These are phyloP conservation scores for Fusarium sp. DNA, from an alignment of 2,329 filamentous ascomycete species.

Conservation along the genomic window DNA sequence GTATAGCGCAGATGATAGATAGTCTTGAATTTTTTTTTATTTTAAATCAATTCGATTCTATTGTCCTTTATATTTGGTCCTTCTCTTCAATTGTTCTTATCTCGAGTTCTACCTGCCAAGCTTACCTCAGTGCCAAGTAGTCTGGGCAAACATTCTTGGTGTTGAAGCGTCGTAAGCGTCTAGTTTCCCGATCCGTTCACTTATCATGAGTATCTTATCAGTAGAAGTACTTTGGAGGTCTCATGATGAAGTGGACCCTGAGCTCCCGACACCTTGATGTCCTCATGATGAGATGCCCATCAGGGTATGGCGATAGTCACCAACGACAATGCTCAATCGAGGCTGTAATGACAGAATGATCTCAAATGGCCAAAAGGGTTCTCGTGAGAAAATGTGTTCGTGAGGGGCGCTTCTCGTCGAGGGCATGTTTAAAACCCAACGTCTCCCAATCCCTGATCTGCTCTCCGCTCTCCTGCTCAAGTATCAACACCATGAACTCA, in stretches of 20 bases:
- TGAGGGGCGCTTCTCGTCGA: background rate
- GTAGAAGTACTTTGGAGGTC: background rate
- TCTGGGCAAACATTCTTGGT: background rate
- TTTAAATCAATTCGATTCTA: background rate
- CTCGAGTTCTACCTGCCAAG: background rate
- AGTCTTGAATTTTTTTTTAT: background rate
- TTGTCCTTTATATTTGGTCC: background rate
- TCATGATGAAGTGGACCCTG: slow-evolving; percentile 27
- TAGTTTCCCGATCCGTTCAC: background rate
- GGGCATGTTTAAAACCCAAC: slow-evolving; percentile 2
- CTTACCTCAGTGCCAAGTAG: background rate
- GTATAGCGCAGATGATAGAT: background rate
- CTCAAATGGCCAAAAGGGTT: slow-evolving; percentile 18
- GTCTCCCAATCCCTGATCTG: background rate
- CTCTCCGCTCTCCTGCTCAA: background rate
- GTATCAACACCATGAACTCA: background rate
- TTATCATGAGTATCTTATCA: background rate
- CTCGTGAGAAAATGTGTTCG: background rate
- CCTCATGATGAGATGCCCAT: slow-evolving; percentile 38
- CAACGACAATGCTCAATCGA: background rate
- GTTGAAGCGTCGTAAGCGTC: background rate
- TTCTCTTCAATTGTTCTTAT: background rate
- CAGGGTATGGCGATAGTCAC: slow-evolving; percentile 18
- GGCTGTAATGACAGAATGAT: background rate
- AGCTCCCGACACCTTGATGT: slow-evolving; percentile 28